Percentiles rank a stretch among this genome's conserved stretches.
Conservation (phyloP, 2,329 filamentous ascomycete genomes). For the Fusarium tanahbumbuense region DNA sequence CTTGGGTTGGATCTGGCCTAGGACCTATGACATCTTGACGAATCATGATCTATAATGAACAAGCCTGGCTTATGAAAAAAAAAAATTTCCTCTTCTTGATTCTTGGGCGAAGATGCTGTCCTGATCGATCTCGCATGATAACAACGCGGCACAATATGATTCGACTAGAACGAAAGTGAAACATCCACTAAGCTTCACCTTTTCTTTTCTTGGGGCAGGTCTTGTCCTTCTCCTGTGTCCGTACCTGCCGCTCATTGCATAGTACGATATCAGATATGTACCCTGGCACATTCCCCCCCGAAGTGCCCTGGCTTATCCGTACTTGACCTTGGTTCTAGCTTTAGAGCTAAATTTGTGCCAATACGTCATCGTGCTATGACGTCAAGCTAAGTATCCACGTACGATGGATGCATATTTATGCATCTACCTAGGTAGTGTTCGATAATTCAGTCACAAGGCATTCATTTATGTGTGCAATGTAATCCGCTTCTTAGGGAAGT, state of each 20-base stretch:
- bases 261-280: background rate
- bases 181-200: background rate
- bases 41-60: constrained; percentile 44
- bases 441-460: background rate
- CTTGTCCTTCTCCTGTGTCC: constrained; percentile 8
- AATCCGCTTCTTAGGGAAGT: background rate
- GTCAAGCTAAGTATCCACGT: constrained; percentile 17
- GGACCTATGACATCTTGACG: constrained; percentile 35
- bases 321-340: constrained; percentile 15
- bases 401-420: background rate
- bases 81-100: background rate
- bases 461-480: background rate
- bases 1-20: constrained; percentile 17
- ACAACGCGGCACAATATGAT: background rate
- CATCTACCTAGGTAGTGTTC: background rate
- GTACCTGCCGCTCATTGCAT: constrained; percentile 13
- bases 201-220: background rate
- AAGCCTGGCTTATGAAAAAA: constrained; percentile 1
- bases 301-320: background rate
- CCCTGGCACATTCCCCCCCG: background rate
- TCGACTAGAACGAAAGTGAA: background rate
- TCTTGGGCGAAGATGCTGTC: background rate
- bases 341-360: background rate
- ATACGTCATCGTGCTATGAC: constrained; percentile 28
- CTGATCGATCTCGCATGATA: background rate